Percentiles rank a stretch among this genome's conserved stretches.
These are phyloP conservation scores for Fagopyrum homotropicum DNA, from an alignment of 148 eudicot genomes.

Conservation along the genomic window DNA sequence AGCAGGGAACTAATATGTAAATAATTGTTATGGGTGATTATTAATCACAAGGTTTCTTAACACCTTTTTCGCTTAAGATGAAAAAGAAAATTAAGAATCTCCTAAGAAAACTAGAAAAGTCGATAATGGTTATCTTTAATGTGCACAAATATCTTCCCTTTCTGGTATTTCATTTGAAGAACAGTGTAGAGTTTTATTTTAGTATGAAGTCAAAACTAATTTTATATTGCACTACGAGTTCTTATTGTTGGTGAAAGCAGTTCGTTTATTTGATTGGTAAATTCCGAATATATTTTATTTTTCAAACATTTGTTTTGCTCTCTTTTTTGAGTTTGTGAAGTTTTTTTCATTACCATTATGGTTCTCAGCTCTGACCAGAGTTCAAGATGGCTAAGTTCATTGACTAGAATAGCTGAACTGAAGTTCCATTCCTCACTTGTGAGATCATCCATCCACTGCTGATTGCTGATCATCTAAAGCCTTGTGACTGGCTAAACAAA, in stretches of 20 bases:
- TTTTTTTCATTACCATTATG: not conserved
- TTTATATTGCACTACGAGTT: not conserved
- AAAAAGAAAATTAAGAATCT: not conserved
- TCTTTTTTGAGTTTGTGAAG: not conserved
- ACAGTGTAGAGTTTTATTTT: not conserved
- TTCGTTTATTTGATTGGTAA: not conserved
- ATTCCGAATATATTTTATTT: not conserved
- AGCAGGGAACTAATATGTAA: not conserved
- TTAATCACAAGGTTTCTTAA: not conserved
- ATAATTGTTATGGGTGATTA: not conserved
- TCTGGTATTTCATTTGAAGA: not conserved
- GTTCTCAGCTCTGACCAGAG: not conserved
- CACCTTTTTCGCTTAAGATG: not conserved
- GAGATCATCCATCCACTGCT: not conserved
- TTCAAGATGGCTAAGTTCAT: not conserved
- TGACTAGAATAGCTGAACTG: not conserved
- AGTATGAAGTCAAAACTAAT: not conserved
- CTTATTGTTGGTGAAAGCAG: not conserved
- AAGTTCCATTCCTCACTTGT: not conserved
- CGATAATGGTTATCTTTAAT: not conserved
- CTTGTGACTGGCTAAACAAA: not conserved
- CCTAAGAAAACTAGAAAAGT: not conserved
- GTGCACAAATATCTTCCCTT: not conserved
- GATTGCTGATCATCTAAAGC: not conserved
- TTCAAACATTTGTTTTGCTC: not conserved